Conservation (phyloP, 208 protist species). For the Porcisia deanei region DNA sequence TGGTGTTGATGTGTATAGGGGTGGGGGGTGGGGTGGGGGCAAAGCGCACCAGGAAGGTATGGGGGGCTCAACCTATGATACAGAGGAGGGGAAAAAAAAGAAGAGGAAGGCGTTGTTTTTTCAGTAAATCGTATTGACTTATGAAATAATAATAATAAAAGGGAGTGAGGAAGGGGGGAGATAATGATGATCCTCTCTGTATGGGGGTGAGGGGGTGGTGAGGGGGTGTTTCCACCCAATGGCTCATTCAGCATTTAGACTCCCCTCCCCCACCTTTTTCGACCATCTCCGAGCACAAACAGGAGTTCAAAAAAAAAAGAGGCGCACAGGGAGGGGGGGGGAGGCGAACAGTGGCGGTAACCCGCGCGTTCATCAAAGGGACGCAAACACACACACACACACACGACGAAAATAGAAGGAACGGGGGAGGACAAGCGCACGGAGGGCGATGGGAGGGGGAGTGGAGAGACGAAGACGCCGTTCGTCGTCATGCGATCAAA, state of each 20-base stretch:
- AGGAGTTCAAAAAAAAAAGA: conserved; percentile 1
- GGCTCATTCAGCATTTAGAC: not conserved
- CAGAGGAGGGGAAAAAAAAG: too few relatives aligned
- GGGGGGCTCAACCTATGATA: too few relatives aligned
- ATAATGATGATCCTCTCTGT: too few relatives aligned
- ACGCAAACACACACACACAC: not conserved
- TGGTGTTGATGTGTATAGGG: too few relatives aligned
- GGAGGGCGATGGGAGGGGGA: not conserved
- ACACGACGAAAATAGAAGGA: not conserved
- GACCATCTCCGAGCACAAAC: not conserved
- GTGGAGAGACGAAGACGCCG: not conserved
- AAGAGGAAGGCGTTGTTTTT: too few relatives aligned
- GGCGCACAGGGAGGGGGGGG: not conserved
- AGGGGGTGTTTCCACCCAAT: too few relatives aligned
- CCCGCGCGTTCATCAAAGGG: not conserved
- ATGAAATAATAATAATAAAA: too few relatives aligned
- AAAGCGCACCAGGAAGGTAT: too few relatives aligned
- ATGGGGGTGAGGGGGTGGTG: too few relatives aligned
- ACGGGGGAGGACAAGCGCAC: not conserved
- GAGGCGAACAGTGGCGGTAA: not conserved
- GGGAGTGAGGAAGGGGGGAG: too few relatives aligned
- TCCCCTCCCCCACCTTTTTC: not conserved
- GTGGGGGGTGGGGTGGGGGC: too few relatives aligned
- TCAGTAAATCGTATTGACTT: too few relatives aligned
- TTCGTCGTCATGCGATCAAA: conserved; percentile 2